Percentiles rank a stretch among this genome's conserved stretches.
Evolutionary conservation across 2,329 filamentous ascomycete species (phyloP).

Genomic region (Trematosphaeria pertusa): DNA sequence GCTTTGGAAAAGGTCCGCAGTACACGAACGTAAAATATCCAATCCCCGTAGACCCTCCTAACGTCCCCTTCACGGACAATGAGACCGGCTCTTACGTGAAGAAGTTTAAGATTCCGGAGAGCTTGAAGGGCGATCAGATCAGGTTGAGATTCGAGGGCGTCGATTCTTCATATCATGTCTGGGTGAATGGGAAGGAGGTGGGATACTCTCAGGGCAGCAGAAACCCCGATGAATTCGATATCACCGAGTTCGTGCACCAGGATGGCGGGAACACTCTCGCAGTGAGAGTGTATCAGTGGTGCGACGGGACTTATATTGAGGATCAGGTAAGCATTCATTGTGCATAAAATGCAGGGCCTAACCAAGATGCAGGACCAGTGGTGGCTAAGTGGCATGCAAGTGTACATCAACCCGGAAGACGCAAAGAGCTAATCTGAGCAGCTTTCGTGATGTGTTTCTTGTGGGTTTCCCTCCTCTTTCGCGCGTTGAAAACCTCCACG

Average conservation of each 20-base stretch:
- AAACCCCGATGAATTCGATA: constrained; percentile 74
- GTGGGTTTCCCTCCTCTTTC: constrained; percentile 61
- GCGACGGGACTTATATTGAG: constrained; percentile 72
- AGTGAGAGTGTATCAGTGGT: constrained; percentile 75
- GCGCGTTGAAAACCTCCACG: constrained; percentile 65
- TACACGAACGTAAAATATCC: constrained; percentile 74
- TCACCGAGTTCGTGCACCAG: constrained; percentile 60
- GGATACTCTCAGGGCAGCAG: constrained; percentile 74
- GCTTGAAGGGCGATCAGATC: constrained; percentile 62
- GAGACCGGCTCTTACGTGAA: constrained; percentile 69
- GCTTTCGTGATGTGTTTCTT: constrained; percentile 71
- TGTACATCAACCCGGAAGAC: background rate
- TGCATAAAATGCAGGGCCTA: background rate
- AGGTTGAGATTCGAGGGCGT: constrained; percentile 74
- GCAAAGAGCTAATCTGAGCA: constrained; percentile 50
- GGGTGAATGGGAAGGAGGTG: constrained; percentile 68
- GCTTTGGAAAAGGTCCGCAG: constrained; percentile 67
- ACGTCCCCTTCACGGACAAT: constrained; percentile 66
- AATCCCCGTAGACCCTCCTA: constrained; percentile 69
- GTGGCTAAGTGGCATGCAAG: constrained; percentile 65
- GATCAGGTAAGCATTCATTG: constrained; percentile 53
- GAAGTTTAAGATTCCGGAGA: constrained; percentile 60
- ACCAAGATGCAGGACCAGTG: constrained; percentile 64
- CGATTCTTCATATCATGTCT: constrained; percentile 74
- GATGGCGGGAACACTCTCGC: constrained; percentile 62